Evolutionary conservation across 2,329 filamentous ascomycete species (phyloP).

Genomic region (Talaromyces funiculosus): DNA sequence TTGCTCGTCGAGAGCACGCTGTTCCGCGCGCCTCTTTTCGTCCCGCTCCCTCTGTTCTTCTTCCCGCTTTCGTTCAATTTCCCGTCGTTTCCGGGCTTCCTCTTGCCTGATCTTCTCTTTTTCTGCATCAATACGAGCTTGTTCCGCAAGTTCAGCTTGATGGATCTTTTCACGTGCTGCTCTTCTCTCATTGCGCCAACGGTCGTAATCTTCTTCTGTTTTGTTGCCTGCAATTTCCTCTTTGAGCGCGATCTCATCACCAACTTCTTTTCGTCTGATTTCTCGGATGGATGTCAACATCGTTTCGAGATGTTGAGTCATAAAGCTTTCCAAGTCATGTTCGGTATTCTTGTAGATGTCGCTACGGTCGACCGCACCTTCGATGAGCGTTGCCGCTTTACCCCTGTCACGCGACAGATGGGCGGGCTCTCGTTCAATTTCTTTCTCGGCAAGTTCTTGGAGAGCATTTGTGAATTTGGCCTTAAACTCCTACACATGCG

Average conservation of each 20-base stretch:
- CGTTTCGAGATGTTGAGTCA: slow-evolving; percentile 49
- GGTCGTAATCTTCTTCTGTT: slow-evolving; percentile 56
- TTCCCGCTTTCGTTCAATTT: slow-evolving; percentile 40
- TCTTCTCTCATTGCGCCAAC: slow-evolving; percentile 48
- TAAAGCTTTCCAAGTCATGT: slow-evolving; percentile 49
- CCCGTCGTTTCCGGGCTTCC: slow-evolving; percentile 39
- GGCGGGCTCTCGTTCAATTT: slow-evolving; percentile 58
- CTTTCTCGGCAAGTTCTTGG: slow-evolving; percentile 51
- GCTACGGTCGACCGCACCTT: slow-evolving; percentile 59
- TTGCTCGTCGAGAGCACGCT: slow-evolving; percentile 50
- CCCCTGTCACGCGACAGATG: slow-evolving; percentile 57
- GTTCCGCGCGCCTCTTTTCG: slow-evolving; percentile 46
- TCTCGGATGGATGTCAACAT: slow-evolving; percentile 53
- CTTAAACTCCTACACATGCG: slow-evolving; percentile 44
- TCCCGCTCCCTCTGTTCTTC: slow-evolving; percentile 45
- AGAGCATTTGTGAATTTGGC: slow-evolving; percentile 48
- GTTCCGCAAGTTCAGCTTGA: slow-evolving; percentile 47
- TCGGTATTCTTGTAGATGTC: slow-evolving; percentile 57
- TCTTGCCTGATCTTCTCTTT: slow-evolving; percentile 37
- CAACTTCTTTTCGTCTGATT: slow-evolving; percentile 53
- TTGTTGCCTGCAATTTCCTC: slow-evolving; percentile 54
- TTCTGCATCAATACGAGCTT: slow-evolving; percentile 47
- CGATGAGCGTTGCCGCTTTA: slow-evolving; percentile 58
- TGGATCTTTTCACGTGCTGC: slow-evolving; percentile 47
- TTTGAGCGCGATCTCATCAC: slow-evolving; percentile 50